Evolutionary conservation across 306 rosid species (phyloP), one percentile per base, ranked within the genome.

Genomic region (Mimosa pudica): DNA sequence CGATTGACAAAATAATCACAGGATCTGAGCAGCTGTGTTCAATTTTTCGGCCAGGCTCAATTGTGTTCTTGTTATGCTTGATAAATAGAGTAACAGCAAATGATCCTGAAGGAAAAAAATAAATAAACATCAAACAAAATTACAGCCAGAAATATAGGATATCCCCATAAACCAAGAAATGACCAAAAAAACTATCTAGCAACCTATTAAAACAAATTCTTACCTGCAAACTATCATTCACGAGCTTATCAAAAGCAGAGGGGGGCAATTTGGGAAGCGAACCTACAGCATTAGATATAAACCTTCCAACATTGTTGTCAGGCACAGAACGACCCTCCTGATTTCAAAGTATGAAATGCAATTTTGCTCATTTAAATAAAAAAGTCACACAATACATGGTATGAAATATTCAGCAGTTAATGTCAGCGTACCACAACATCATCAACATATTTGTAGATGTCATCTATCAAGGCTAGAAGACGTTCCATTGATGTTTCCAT

Each of bases 401-500:
- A 4, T 32, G 16, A 80, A 80, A 36, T 14, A 51, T 55, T 8
- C 17, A 65, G 4, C 80, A 61, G 54, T 48, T 32, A 65, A 51
- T 4, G 45, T 20, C n/a, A 71, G 55, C 84, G 65, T 86, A 91
- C 97, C 91, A 90, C 97, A 82, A 93, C 98, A 70, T 87, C 88
- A 32, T 96, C 98, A 70, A 96, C 98, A 83, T 96, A 93, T 93
- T 87, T 96, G 88, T 88, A 77, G 62, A 93, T 90, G 80, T 96
- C 98, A 69, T 90, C 97, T 73, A 93, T 93, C 83, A 96, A 63
- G 60, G 94, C 94, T 57, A 93, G 88, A 13, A 96, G 86, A 73
- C 89, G 90, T 86, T 93, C 92, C 98, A 93, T 91, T 54, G 99
- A 85, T 64, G 93, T 86, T 92, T 96, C 99, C 99, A 96, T 96